Conservation (phyloP, 2,329 filamentous ascomycete genomes). For the Hypoxylon sp. region DNA sequence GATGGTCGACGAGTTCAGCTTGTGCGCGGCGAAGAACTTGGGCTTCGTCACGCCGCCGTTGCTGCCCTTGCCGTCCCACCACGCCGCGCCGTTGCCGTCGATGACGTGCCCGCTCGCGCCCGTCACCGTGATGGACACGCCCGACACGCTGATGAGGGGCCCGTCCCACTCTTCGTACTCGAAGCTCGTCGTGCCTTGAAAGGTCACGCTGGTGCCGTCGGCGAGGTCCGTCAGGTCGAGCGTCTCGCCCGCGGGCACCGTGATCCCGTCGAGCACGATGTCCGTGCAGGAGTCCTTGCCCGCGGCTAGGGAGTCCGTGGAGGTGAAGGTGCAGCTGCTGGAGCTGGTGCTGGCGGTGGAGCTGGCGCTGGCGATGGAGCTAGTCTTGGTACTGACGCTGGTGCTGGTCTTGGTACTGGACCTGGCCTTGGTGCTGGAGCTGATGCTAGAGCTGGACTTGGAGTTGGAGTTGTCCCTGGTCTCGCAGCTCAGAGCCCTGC, state of each 20-base stretch:
- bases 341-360: too few relatives aligned
- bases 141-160: conserved; percentile 71
- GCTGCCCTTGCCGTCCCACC: conserved; percentile 71
- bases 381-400: too few relatives aligned
- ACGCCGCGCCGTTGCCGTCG: conserved; percentile 66
- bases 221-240: conserved; percentile 56
- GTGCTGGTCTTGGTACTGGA: too few relatives aligned
- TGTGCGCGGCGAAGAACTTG: conserved; percentile 69
- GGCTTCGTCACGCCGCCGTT: conserved; percentile 73
- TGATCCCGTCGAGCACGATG: conserved; percentile 65
- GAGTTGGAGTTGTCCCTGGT: too few relatives aligned
- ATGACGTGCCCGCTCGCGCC: conserved; percentile 65
- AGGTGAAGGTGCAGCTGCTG: conserved; percentile 34
- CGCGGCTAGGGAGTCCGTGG: neutral
- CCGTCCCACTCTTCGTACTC: conserved; percentile 74
- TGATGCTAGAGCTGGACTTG: too few relatives aligned
- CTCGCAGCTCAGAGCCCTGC: conserved; percentile 11
- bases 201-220: conserved; percentile 60
- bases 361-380: too few relatives aligned
- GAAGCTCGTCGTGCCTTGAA: conserved; percentile 74
- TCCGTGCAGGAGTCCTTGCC: conserved; percentile 24
- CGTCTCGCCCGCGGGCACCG: conserved; percentile 68
- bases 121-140: conserved; percentile 65
- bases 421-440: too few relatives aligned
- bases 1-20: conserved; percentile 63